Conservation (phyloP, 768 basidiomycete species). For the Austroboletus festivus region DNA sequence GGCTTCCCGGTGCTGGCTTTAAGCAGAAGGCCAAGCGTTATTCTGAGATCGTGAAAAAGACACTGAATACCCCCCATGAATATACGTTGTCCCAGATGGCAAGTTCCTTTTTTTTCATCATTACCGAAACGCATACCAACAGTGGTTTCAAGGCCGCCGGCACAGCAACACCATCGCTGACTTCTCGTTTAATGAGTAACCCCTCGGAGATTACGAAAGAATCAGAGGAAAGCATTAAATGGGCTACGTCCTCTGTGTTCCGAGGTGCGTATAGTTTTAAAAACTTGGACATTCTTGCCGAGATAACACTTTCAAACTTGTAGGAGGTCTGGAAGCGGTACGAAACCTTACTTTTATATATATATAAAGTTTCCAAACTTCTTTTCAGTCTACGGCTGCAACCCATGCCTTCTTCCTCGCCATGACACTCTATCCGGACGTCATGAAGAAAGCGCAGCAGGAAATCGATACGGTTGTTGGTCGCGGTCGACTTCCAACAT, state of each 20-base stretch:
- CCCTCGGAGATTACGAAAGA: constrained; percentile 11
- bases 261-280: constrained; percentile 5
- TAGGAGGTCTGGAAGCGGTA: constrained; percentile 27
- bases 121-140: not conserved
- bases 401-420: no score
- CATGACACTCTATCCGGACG: constrained; percentile 1
- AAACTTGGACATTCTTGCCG: not conserved
- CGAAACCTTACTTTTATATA: no score
- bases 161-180: constrained; percentile 12
- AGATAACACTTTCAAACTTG: not conserved
- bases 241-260: constrained; percentile 11
- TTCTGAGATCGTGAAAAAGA: constrained; percentile 1
- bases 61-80: constrained; percentile 10
- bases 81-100: constrained; percentile 18
- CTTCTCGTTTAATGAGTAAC: constrained; percentile 9
- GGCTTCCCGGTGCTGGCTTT: constrained; percentile 22
- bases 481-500: constrained; percentile 8
- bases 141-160: constrained; percentile 11
- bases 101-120: not conserved
- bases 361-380: no score
- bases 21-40: constrained; percentile 11
- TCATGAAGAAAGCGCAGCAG: constrained; percentile 13
- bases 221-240: constrained; percentile 15
- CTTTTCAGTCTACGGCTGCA: not conserved
- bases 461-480: constrained; percentile 14